Evolutionary conservation across 139 green algal species (phyloP), one percentile per base, ranked within the genome.

Genomic region (Spirogloea muscicola): DNA sequence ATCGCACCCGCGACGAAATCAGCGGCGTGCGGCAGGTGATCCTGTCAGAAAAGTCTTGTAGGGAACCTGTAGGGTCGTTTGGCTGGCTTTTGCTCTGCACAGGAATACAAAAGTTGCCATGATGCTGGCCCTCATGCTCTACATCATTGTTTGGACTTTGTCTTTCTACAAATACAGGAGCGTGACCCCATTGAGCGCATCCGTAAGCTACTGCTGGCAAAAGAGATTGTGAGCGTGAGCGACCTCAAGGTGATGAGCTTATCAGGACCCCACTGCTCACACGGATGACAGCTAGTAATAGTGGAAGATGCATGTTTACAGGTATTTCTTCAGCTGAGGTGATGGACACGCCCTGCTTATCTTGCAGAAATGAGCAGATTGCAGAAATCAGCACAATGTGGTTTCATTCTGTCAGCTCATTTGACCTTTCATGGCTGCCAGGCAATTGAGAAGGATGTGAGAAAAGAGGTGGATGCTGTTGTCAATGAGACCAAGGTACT

Each of bases 1-100:
- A 99, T 88, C 85, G 94, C 63, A 98, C 93, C 0, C 87, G 94
- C 29, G 94, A 98, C 59, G 94, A 99, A 74, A 91, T 98, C 63
- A 89, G 77, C 52, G 75, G 61, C 49, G 91, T 97, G 70, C 86
- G 94, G 18, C 87, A 93, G 83, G 83, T 80, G 59, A 13, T n/a
- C n/a, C n/a, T n/a, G n/a, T n/a, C n/a, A n/a, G n/a, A n/a, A n/a
- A n/a, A n/a, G n/a, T 13, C 44, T 52, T 13, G 10, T 25, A 52
- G 21, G 25, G 52, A 33, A 9, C 18, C 10, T 52, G 39, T 33
- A 52, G 9, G n/a, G 62, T 63, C 29, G n/a, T 70, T 52, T 61
- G 36, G 18, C 27, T 6, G 33, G 9, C 18, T 64, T 9, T 6
- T 33, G 13, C 63, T 27, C 13, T 76, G 51, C 34, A 33, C 52